A percentile compares a stretch with the other conserved stretches of the same genome.
These are phyloP conservation scores for Kluyveromyces sp. DNA, from an alignment of 1,139 yeast genomes.

Conservation along the genomic window DNA sequence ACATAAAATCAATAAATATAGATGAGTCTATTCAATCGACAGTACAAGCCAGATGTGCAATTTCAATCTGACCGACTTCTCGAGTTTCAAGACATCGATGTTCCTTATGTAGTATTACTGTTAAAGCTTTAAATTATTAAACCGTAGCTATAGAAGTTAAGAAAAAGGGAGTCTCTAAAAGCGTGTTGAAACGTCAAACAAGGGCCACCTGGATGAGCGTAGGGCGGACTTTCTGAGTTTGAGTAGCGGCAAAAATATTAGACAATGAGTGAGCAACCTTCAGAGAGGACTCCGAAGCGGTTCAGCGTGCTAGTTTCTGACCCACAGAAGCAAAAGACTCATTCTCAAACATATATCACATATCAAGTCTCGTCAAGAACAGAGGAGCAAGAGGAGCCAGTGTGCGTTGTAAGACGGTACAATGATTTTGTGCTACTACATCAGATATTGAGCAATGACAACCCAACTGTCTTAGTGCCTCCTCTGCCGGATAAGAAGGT, in stretches of 20 bases:
- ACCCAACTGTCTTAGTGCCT: constrained; percentile 80
- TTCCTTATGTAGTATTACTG: too few species aligned
- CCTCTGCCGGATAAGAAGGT: constrained; percentile 93
- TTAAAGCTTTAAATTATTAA: too few species aligned
- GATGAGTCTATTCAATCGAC: too few species aligned
- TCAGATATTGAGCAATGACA: constrained; percentile 67
- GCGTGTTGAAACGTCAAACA: neutral
- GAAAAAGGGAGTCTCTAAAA: neutral
- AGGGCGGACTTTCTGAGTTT: too few species aligned
- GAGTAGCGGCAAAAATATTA: neutral
- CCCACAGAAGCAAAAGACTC: constrained; percentile 75
- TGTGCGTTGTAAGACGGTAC: constrained; percentile 66
- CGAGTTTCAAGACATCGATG: too few species aligned
- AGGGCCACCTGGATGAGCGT: too few species aligned
- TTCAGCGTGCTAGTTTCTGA: constrained; percentile 42
- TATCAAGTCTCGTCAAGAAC: constrained; percentile 58
- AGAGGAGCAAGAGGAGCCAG: constrained; percentile 36
- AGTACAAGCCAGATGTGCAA: too few species aligned
- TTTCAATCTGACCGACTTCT: too few species aligned
- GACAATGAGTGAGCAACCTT: neutral
- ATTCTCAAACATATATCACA: constrained; percentile 55
- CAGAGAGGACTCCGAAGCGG: neutral
- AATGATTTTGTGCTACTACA: constrained; percentile 77
- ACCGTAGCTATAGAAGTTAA: too few species aligned
- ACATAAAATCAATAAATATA: too few species aligned